Evolutionary conservation across 2,329 filamentous ascomycete species (phyloP).

Genomic region (Penicillium sp.): DNA sequence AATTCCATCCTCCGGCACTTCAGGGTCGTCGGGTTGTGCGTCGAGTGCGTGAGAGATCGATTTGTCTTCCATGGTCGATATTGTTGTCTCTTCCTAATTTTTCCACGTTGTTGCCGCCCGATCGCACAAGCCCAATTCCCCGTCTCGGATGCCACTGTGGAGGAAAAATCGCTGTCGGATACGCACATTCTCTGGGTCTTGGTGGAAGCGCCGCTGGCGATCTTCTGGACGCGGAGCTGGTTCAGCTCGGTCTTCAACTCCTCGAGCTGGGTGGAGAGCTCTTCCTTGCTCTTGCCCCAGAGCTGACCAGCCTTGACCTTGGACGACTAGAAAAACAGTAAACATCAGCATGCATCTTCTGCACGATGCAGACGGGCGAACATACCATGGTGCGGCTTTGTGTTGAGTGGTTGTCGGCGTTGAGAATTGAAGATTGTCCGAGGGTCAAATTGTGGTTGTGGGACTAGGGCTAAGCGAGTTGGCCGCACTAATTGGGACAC

Average conservation of each 20-base stretch:
- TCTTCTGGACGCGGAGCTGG: conserved; percentile 97
- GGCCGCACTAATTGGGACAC: conserved; percentile 32
- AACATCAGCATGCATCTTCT: conserved; percentile 20
- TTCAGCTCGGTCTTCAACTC: conserved; percentile 96
- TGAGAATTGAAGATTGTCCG: conserved; percentile 39
- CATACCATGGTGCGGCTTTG: conserved; percentile 43
- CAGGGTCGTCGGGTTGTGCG: conserved; percentile 3
- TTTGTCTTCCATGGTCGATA: neutral
- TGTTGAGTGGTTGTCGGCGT: conserved; percentile 42
- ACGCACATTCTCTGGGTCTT: conserved; percentile 98
- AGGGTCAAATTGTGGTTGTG: conserved; percentile 41
- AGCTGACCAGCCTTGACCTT: conserved; percentile 94
- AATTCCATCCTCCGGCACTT: conserved; percentile 4
- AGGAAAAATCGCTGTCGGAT: conserved; percentile 18
- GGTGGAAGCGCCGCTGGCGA: conserved; percentile 80
- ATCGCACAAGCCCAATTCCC: conserved; percentile 8
- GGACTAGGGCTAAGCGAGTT: conserved; percentile 44
- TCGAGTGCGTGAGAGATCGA: neutral
- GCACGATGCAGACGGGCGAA: conserved; percentile 16
- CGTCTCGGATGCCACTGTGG: conserved; percentile 10
- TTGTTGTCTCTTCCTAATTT: conserved; percentile 9
- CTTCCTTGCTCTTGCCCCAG: conserved; percentile 99
- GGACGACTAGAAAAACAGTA: conserved; percentile 47
- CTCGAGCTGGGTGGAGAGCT: conserved; percentile 88
- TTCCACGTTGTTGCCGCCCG: conserved; percentile 9